phyloP scores from a whole-genome alignment of 108 stramenopile genomes.

The Discostella stelligeroides region DNA sequence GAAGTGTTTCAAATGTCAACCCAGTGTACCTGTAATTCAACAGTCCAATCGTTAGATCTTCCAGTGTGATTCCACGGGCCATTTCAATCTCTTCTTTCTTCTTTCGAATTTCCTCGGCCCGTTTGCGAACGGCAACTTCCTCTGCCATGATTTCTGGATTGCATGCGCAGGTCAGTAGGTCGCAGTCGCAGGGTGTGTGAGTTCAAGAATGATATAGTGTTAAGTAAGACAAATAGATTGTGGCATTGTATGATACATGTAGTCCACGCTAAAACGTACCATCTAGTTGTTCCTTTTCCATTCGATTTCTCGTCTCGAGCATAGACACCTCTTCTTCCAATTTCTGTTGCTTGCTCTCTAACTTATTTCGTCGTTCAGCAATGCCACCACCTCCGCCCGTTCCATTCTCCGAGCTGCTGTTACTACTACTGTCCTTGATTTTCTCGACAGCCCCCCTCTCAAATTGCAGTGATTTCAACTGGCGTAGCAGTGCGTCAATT shows the following conservation, averaged over 20 bases:
- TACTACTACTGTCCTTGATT: not conserved
- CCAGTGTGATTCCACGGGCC: constrained; percentile 21
- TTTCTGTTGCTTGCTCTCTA: constrained; percentile 20
- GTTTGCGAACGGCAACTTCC: constrained; percentile 14
- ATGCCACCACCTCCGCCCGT: not conserved
- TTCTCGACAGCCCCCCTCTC: constrained; percentile 17
- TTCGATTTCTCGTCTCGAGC: constrained; percentile 15
- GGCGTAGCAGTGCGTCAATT: constrained; percentile 22
- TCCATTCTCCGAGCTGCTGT: not conserved
- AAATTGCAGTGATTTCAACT: constrained; percentile 20
- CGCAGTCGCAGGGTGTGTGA: too few relatives aligned
- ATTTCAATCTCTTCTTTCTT: constrained; percentile 34
- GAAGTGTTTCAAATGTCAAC: constrained; percentile 33
- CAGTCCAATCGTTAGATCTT: constrained; percentile 48
- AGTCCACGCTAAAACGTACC: constrained; percentile 5
- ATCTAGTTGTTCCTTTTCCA: constrained; percentile 24
- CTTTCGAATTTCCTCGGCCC: constrained; percentile 27
- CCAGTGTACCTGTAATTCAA: constrained; percentile 48
- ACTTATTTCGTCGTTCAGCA: constrained; percentile 19
- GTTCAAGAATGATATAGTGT: not conserved
- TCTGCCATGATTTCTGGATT: constrained; percentile 18
- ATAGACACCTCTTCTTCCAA: constrained; percentile 16
- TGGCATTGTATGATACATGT: not conserved
- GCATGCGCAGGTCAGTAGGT: not conserved
- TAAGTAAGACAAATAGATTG: not conserved